Evolutionary conservation across 345 rosid genomes (phyloP).

Genomic region (Reutealis trisperma): DNA sequence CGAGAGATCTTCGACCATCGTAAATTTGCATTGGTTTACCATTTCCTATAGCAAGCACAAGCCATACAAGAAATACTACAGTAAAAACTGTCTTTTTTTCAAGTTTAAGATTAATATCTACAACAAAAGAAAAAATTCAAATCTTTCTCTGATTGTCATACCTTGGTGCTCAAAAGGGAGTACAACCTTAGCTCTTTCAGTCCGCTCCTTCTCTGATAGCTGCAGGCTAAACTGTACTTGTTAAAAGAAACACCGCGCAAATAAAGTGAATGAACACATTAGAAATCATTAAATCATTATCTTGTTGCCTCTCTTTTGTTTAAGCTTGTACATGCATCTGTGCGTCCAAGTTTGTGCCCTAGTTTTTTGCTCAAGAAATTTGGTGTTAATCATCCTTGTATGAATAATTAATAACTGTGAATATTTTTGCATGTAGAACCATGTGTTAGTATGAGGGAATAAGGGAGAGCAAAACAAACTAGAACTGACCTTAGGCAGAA

Average conservation of each 20-base stretch:
- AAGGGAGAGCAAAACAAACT: not conserved
- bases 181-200: conserved; percentile 76
- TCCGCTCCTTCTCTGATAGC: conserved; percentile 74
- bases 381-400: not conserved
- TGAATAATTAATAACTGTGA: not conserved
- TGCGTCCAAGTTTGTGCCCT: not conserved
- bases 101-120: not conserved
- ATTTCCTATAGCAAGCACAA: conserved; percentile 47
- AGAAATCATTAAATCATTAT: not conserved
- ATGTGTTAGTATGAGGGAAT: not conserved
- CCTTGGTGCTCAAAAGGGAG: conserved; percentile 99
- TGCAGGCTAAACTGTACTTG: conserved; percentile 86
- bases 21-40: conserved; percentile 75
- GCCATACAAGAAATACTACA: conserved; percentile 2
- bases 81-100: not conserved
- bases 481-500: conserved; percentile 70
- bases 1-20: conserved; percentile 69
- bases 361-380: not conserved
- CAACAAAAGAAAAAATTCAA: not conserved
- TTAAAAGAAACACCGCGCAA: conserved; percentile 25
- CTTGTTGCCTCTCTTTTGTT: not conserved
- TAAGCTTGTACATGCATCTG: not conserved
- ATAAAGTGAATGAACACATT: conserved; percentile 1
- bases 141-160: conserved; percentile 12
- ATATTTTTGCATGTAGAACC: not conserved